These are phyloP conservation scores for Copromyces sp. DNA, from an alignment of 495 filamentous ascomycete species.

Conservation along the genomic window DNA sequence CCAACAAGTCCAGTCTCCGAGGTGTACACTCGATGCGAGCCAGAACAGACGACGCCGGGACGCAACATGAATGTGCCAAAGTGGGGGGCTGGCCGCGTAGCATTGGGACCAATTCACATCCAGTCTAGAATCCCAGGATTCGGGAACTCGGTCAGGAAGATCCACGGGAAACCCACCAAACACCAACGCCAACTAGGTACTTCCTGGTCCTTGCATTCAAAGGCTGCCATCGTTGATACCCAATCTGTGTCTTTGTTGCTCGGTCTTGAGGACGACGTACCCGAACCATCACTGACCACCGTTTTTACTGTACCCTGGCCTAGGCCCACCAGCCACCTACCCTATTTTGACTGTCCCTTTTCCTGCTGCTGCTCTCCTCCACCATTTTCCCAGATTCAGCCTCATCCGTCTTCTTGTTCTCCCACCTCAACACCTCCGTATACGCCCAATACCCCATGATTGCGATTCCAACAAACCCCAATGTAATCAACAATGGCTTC, in stretches of 20 bases:
- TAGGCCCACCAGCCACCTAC: neutral
- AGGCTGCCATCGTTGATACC: neutral
- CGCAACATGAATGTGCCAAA: neutral
- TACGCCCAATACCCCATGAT: constrained; percentile 33
- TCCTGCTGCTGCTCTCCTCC: neutral
- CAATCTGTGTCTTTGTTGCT: neutral
- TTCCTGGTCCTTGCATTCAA: neutral
- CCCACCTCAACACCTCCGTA: constrained; percentile 3
- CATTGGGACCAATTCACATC: neutral
- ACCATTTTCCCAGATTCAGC: neutral
- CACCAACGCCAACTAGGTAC: neutral
- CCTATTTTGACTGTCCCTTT: neutral
- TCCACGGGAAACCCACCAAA: neutral
- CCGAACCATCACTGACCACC: neutral
- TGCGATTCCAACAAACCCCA: constrained; percentile 29
- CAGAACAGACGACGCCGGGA: neutral
- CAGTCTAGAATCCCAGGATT: neutral
- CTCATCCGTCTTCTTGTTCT: neutral
- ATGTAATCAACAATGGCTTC: constrained; percentile 33
- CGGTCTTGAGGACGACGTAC: neutral
- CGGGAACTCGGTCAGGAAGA: neutral
- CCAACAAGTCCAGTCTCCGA: neutral
- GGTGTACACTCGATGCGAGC: neutral
- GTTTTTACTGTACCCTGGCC: neutral
- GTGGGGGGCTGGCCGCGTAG: neutral